Conservation (phyloP, 2,329 filamentous ascomycete genomes). For the Hypoxylon sp. region DNA sequence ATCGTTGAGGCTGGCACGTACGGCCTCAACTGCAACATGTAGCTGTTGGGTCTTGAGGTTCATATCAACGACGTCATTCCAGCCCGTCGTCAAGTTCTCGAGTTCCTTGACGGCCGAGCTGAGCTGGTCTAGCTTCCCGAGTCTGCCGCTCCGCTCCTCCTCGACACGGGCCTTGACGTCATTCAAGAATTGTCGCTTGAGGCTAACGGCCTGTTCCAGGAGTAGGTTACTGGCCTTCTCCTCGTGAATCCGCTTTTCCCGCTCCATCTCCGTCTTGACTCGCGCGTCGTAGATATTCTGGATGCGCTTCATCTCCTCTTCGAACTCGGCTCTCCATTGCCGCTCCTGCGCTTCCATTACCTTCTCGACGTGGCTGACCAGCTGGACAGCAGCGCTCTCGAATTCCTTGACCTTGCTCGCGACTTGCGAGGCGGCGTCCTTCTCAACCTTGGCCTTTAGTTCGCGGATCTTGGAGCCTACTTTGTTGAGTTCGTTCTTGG, state of each 20-base stretch:
- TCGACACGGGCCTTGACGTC: constrained; percentile 87
- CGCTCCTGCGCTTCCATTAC: constrained; percentile 84
- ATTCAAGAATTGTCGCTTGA: constrained; percentile 85
- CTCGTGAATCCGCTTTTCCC: constrained; percentile 83
- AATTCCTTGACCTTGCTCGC: constrained; percentile 80
- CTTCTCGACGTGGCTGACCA: constrained; percentile 88
- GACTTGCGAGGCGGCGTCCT: constrained; percentile 80
- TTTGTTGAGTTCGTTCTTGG: constrained; percentile 83
- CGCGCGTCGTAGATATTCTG: constrained; percentile 83
- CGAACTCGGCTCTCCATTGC: constrained; percentile 89
- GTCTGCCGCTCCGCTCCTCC: constrained; percentile 84
- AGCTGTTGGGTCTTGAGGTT: constrained; percentile 96
- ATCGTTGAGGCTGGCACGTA: constrained; percentile 84
- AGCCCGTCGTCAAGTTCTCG: constrained; percentile 86
- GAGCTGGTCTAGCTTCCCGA: constrained; percentile 86
- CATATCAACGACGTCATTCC: constrained; percentile 89
- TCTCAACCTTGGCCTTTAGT: constrained; percentile 76
- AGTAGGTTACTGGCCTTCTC: constrained; percentile 86
- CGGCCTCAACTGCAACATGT: constrained; percentile 93
- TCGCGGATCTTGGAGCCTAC: constrained; percentile 82
- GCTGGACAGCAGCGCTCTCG: constrained; percentile 84
- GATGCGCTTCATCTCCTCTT: constrained; percentile 83
- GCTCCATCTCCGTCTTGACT: constrained; percentile 80
- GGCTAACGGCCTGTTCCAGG: constrained; percentile 86
- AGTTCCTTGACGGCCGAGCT: constrained; percentile 82